These are phyloP conservation scores for Kurtzmaniella quercitrusa DNA, from an alignment of 1,139 yeast genomes.

Conservation along the genomic window DNA sequence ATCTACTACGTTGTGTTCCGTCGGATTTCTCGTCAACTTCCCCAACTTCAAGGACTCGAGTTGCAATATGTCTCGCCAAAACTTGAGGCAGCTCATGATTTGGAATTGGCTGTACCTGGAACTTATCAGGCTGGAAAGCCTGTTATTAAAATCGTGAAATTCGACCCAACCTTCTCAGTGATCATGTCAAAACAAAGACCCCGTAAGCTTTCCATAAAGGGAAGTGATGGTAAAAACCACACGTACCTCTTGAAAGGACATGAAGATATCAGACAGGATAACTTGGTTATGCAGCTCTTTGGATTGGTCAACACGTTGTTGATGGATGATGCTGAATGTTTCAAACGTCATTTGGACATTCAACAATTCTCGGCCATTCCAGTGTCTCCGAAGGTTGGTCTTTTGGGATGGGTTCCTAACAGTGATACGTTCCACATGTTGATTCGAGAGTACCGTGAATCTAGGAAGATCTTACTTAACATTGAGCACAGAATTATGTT, in stretches of 20 bases:
- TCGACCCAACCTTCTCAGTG: constrained; percentile 83
- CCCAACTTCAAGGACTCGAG: constrained; percentile 82
- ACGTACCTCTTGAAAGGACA: constrained; percentile 85
- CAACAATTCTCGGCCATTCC: constrained; percentile 93
- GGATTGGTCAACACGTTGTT: constrained; percentile 90
- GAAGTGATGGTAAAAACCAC: constrained; percentile 90
- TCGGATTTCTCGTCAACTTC: constrained; percentile 82
- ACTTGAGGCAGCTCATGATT: constrained; percentile 68
- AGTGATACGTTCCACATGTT: constrained; percentile 95
- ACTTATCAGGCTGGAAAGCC: constrained; percentile 86
- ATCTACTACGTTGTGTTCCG: constrained; percentile 91
- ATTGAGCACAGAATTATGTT: constrained; percentile 94
- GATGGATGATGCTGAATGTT: constrained; percentile 89
- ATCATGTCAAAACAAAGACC: constrained; percentile 97
- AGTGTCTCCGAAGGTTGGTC: constrained; percentile 93
- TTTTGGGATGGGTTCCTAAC: constrained; percentile 95
- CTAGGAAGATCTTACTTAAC: constrained; percentile 81
- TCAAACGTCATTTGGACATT: constrained; percentile 90
- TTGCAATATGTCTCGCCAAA: constrained; percentile 92
- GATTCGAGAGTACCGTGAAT: constrained; percentile 88
- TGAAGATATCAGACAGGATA: constrained; percentile 97
- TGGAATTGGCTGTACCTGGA: constrained; percentile 92
- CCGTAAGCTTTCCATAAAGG: constrained; percentile 70
- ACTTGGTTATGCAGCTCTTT: constrained; percentile 94
- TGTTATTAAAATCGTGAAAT: constrained; percentile 62